Base-by-base conservation (phyloP, 2,329 filamentous ascomycete species). In the Ascochyta koolunga region DNA sequence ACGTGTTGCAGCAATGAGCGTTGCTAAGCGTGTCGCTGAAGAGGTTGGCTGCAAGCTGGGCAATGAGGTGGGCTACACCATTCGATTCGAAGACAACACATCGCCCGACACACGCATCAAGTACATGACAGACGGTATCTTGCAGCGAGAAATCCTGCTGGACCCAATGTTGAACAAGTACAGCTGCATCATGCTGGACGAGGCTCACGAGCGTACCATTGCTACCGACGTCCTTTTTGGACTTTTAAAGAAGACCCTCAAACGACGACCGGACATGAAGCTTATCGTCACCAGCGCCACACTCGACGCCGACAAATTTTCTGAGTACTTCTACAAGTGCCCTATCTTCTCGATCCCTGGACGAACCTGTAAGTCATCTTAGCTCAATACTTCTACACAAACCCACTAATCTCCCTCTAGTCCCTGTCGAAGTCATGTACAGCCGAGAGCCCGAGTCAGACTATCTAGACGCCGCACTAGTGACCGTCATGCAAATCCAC, bases 121-220 rank as follows among this genome's bases (percentile, higher is more conserved):
- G 81, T 99, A 99, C 82, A 99, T 99, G 95, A 99, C 96, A 38
- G 95, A 99, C 72, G 96, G 96, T 85, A 98, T 99, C 89, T 86
- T 99, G 68, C 83, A 98, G 70, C 83, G 95, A 70, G 95, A 99
- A 78, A 93, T 95, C 52, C 96, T 99, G 88, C 88, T 97, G 77
- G 95, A 99, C 75, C 90, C 93, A 70, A 85, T 96, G 66, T 86
- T 99, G 78, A 88, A 85, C 44, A 89, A 93, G 49, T 99, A 99
- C 79, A 95, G 91, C 81, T 96, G 91, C 69, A 98, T 99, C 73
- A 98, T 99, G 77, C 88, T 99, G 58, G 95, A 99, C 76, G 95
- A 99, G 77, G 95, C 96, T 49, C 95, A 99, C 86, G 95, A 99
- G 78, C 87, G 96, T 75, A 99, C 95, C 0, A 87, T 99, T 58